Evolutionary conservation across 1,284 basidiomycete species (phyloP).

Genomic region (Somion occarium): DNA sequence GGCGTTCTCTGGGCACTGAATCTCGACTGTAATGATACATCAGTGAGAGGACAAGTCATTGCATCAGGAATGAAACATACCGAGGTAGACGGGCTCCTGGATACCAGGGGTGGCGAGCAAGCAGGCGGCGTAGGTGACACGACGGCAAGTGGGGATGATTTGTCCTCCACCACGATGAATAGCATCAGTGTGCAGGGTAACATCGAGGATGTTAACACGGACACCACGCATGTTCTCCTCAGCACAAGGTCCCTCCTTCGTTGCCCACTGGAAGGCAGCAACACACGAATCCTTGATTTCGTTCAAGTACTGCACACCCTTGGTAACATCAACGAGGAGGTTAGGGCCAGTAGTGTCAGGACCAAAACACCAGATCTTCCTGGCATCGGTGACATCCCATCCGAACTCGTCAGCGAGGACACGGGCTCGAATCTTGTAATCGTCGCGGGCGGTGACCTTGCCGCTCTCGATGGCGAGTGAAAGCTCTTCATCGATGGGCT

Average conservation of each 20-base stretch:
- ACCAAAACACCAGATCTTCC: constrained; percentile 99
- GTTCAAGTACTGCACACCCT: constrained; percentile 96
- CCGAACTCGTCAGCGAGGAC: constrained; percentile 94
- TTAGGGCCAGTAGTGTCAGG: constrained; percentile 98
- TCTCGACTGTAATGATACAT: constrained; percentile 63
- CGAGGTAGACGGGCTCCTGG: constrained; percentile 96
- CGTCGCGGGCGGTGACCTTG: constrained; percentile 87
- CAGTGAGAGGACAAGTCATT: constrained; percentile 2
- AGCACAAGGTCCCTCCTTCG: constrained; percentile 94
- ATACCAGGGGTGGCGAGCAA: constrained; percentile 88
- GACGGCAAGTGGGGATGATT: constrained; percentile 93
- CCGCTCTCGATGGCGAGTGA: constrained; percentile 91
- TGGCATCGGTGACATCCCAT: constrained; percentile 99
- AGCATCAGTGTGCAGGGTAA: constrained; percentile 96
- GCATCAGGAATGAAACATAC: constrained; percentile 32
- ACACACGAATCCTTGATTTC: constrained; percentile 99
- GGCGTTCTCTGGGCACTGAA: constrained; percentile 96
- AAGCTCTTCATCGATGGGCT: constrained; percentile 93
- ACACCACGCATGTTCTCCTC: constrained; percentile 99
- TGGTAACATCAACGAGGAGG: constrained; percentile 96
- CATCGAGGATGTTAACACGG: constrained; percentile 95
- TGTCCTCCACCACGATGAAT: constrained; percentile 99
- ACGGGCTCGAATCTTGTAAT: constrained; percentile 97
- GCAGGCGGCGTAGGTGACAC: constrained; percentile 95
- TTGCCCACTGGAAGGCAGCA: constrained; percentile 99